Conservation (phyloP, 768 basidiomycete genomes). For the Russula compacta region DNA sequence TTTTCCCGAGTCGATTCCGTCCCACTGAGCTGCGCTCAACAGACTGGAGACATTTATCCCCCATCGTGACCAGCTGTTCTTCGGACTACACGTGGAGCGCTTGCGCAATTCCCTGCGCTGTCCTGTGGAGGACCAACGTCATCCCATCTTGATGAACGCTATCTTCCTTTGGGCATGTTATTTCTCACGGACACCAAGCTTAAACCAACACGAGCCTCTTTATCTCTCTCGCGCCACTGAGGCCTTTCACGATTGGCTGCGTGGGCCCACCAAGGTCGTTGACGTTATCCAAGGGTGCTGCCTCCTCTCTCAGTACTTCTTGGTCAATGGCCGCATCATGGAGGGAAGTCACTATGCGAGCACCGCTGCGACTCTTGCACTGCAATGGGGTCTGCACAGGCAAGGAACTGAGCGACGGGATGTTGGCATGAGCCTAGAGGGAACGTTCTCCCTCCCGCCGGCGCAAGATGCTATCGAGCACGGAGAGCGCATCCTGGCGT, state of each 20-base stretch:
- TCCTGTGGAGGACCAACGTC: constrained; percentile 51
- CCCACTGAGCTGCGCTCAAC: constrained; percentile 9
- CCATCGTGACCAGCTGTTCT: constrained; percentile 65
- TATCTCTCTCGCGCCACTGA: constrained; percentile 60
- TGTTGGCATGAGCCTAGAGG: constrained; percentile 22
- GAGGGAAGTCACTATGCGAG: constrained; percentile 74
- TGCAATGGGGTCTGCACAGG: constrained; percentile 64
- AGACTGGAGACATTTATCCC: constrained; percentile 71
- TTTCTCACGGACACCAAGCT: constrained; percentile 59
- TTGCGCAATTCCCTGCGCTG: constrained; percentile 52
- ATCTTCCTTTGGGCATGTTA: constrained; percentile 81
- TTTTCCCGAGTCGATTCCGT: neutral
- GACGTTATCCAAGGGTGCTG: constrained; percentile 74
- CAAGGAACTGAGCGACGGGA: constrained; percentile 30
- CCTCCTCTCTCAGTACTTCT: constrained; percentile 64
- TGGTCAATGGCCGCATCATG: constrained; percentile 65
- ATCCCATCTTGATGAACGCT: constrained; percentile 69
- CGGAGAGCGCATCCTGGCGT: constrained; percentile 63
- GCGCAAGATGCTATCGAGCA: constrained; percentile 50
- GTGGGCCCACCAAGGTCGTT: constrained; percentile 42
- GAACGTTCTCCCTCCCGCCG: constrained; percentile 45
- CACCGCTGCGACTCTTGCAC: constrained; percentile 61
- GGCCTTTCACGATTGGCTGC: constrained; percentile 53
- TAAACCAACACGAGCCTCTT: constrained; percentile 63
- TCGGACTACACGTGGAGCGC: constrained; percentile 59